Percentiles rank a stretch among this genome's conserved stretches.
phyloP scores from a whole-genome alignment of 345 rosid species.

The Syzygium grande region DNA sequence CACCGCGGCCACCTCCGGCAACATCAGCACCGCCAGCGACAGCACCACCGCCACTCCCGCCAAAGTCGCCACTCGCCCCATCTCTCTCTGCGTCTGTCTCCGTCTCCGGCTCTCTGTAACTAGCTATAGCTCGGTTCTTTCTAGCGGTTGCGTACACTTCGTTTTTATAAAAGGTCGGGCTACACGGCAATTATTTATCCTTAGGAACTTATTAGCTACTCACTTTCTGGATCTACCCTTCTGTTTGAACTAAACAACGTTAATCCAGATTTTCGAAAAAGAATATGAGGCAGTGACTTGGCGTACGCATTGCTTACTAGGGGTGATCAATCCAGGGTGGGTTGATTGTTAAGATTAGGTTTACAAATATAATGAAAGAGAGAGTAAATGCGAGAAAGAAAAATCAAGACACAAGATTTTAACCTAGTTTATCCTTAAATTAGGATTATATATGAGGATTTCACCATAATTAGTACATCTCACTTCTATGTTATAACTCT shows the following conservation, averaged over 20 bases:
- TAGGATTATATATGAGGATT: no score
- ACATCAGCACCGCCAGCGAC: conserved; percentile 14
- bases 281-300: not conserved
- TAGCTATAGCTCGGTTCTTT: not conserved
- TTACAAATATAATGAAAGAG: no score
- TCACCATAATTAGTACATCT: no score
- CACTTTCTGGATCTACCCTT: not conserved
- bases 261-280: not conserved
- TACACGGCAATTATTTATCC: not conserved
- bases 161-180: not conserved
- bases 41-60: conserved; percentile 4
- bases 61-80: conserved; percentile 13
- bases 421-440: no score
- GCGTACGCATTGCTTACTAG: not conserved
- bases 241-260: not conserved
- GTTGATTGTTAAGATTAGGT: no score
- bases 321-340: no score
- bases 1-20: conserved; percentile 18
- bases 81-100: not conserved
- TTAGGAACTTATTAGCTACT: not conserved
- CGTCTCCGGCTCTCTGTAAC: not conserved
- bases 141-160: not conserved
- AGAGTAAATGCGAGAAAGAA: no score
- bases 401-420: no score
- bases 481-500: no score